A percentile compares a stretch with the other conserved stretches of the same genome.
Evolutionary conservation across 345 rosid genomes (phyloP).

Genomic region (Aethionema arabicum): DNA sequence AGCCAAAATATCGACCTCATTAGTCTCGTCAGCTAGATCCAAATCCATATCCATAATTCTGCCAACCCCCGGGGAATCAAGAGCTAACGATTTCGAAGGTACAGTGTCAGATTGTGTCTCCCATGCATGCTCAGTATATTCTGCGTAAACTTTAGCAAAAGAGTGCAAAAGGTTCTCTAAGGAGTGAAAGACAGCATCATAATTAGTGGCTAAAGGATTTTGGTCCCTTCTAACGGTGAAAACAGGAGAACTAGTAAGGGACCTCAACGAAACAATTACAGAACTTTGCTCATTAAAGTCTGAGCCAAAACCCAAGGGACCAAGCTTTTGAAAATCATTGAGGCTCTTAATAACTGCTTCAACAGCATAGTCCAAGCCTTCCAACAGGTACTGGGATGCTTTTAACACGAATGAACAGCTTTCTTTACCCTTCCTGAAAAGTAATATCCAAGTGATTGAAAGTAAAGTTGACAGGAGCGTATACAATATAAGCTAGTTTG

Average conservation of each 20-base stretch:
- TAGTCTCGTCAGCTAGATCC: slow-evolving; percentile 58
- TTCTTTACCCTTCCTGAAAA: slow-evolving; percentile 58
- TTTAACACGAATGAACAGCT: slow-evolving; percentile 53
- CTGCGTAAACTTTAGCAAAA: slow-evolving; percentile 52
- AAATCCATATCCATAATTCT: slow-evolving; percentile 82
- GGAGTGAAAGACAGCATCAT: slow-evolving; percentile 45
- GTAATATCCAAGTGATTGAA: slow-evolving; percentile 20
- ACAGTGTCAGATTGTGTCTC: slow-evolving; percentile 42
- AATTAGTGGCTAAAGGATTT: slow-evolving; percentile 41
- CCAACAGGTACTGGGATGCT: slow-evolving; percentile 52
- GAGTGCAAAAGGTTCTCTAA: slow-evolving; percentile 62
- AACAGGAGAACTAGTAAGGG: slow-evolving; percentile 57
- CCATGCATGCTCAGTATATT: slow-evolving; percentile 45
- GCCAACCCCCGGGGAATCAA: slow-evolving; percentile 48
- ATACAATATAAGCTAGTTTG: slow-evolving; percentile 14
- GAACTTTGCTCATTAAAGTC: slow-evolving; percentile 44
- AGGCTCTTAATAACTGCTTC: slow-evolving; percentile 43
- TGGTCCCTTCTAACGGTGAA: slow-evolving; percentile 46
- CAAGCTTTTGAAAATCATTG: slow-evolving; percentile 49
- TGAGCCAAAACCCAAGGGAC: slow-evolving; percentile 46
- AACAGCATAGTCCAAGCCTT: slow-evolving; percentile 56
- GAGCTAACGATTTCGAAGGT: slow-evolving; percentile 34
- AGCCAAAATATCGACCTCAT: slow-evolving; percentile 51
- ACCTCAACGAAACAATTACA: slow-evolving; percentile 55
- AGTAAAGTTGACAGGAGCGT: slow-evolving; percentile 8